These are phyloP conservation scores for Cytospora schulzeri DNA, from an alignment of 2,329 filamentous ascomycete species.

Conservation along the genomic window DNA sequence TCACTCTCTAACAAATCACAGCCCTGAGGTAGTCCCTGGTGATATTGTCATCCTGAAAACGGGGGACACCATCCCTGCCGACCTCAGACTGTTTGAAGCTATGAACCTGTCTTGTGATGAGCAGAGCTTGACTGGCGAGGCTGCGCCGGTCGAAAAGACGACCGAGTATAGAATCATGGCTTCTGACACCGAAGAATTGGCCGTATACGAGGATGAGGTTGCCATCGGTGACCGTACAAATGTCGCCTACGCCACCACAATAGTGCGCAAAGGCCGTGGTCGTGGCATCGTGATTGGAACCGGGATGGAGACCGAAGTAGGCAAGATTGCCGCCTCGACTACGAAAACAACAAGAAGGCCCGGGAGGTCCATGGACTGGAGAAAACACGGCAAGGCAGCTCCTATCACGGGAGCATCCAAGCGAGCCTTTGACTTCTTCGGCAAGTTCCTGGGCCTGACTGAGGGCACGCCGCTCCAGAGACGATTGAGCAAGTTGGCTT, in stretches of 20 bases:
- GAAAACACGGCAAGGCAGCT: conserved; percentile 43
- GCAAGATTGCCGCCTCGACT: conserved; percentile 71
- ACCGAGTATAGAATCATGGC: conserved; percentile 50
- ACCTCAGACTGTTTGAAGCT: conserved; percentile 68
- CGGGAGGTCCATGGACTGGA: conserved; percentile 45
- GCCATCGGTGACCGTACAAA: conserved; percentile 74
- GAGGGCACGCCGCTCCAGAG: conserved; percentile 83
- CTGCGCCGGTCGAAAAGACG: conserved; percentile 70
- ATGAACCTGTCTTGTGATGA: conserved; percentile 84
- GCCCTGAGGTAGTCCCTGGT: conserved; percentile 68
- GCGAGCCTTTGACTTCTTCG: conserved; percentile 43
- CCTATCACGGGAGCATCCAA: conserved; percentile 45
- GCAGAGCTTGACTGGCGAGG: conserved; percentile 75
- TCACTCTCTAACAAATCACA: conserved; percentile 34
- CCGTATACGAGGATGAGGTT: conserved; percentile 51
- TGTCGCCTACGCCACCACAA: conserved; percentile 74
- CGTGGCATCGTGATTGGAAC: conserved; percentile 73
- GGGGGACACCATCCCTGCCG: conserved; percentile 75
- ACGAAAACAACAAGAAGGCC: conserved; percentile 54
- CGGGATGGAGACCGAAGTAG: conserved; percentile 75
- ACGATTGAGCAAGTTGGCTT: conserved; percentile 82
- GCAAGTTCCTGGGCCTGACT: conserved; percentile 57
- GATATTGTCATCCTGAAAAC: conserved; percentile 69
- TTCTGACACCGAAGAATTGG: conserved; percentile 49
- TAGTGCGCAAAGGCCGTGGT: conserved; percentile 72